Conservation (phyloP, 2,329 filamentous ascomycete species). For the Aspergillus jensenii region DNA sequence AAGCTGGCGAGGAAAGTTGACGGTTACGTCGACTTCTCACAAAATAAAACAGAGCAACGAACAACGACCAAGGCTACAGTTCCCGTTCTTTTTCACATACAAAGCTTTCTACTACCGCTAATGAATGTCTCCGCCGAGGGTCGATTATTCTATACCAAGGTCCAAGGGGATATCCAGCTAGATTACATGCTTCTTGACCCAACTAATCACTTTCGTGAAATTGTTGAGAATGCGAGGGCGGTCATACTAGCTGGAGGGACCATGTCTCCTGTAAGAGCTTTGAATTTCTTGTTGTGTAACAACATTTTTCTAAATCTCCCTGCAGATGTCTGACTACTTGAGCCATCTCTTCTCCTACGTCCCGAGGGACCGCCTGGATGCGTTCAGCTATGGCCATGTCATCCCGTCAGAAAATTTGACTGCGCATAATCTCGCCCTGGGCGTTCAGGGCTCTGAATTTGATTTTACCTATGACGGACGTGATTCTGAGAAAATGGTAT, state of each 20-base stretch:
- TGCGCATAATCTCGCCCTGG: slow-evolving; percentile 66
- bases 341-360: slow-evolving; percentile 82
- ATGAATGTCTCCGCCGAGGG: slow-evolving; percentile 78
- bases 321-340: slow-evolving; percentile 77
- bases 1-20: slow-evolving; percentile 94
- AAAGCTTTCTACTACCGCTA: slow-evolving; percentile 72
- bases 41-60: slow-evolving; percentile 47
- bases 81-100: slow-evolving; percentile 62
- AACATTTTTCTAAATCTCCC: slow-evolving; percentile 10
- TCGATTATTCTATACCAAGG: slow-evolving; percentile 57
- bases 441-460: slow-evolving; percentile 57
- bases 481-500: slow-evolving; percentile 62
- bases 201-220: slow-evolving; percentile 83
- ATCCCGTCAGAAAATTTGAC: slow-evolving; percentile 80
- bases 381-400: slow-evolving; percentile 90
- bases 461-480: slow-evolving; percentile 87
- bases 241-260: slow-evolving; percentile 92
- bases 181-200: slow-evolving; percentile 90
- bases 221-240: slow-evolving; percentile 79
- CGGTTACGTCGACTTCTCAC: slow-evolving; percentile 70
- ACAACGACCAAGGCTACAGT: slow-evolving; percentile 35
- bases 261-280: slow-evolving; percentile 73
- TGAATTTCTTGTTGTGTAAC: not conserved
- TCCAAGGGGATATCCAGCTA: slow-evolving; percentile 56
- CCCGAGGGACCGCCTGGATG: slow-evolving; percentile 63